phyloP scores from a whole-genome alignment of 768 basidiomycete species.

The Suillus paluster region DNA sequence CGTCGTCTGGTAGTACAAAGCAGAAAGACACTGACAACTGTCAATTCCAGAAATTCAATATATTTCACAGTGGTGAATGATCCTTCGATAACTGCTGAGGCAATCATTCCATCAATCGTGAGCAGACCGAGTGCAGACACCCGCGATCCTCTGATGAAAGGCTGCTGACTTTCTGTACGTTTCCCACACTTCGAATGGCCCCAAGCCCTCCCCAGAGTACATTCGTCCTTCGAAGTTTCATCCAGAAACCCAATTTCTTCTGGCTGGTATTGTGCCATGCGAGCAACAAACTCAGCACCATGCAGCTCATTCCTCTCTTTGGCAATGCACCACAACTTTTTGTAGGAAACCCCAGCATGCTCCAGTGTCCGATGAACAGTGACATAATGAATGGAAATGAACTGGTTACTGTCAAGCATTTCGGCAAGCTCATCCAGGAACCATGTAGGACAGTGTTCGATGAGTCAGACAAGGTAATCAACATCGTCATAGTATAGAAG shows the following conservation, averaged over 20 bases:
- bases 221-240: slow-evolving; percentile 40
- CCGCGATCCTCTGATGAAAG: too few relatives aligned
- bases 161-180: slow-evolving; percentile 15
- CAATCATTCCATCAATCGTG: slow-evolving; percentile 37
- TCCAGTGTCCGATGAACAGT: slow-evolving; percentile 36
- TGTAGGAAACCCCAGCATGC: slow-evolving; percentile 27
- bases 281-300: slow-evolving; percentile 27
- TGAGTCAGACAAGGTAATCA: slow-evolving; percentile 27
- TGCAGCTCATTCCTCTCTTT: slow-evolving; percentile 31
- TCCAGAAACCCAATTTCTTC: slow-evolving; percentile 42
- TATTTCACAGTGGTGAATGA: slow-evolving; percentile 31
- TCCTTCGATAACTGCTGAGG: slow-evolving; percentile 33
- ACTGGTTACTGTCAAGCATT: slow-evolving; percentile 26
- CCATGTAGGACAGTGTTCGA: slow-evolving; percentile 31
- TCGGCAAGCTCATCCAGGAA: slow-evolving; percentile 39
- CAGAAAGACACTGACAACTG: slow-evolving; percentile 26
- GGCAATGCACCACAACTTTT: slow-evolving; percentile 39
- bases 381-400: slow-evolving; percentile 38
- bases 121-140: slow-evolving; percentile 32
- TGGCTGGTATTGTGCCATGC: slow-evolving; percentile 33
- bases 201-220: slow-evolving; percentile 19
- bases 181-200: slow-evolving; percentile 29
- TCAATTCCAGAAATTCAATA: slow-evolving; percentile 30
- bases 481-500: slow-evolving; percentile 19
- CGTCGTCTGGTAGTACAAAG: too few relatives aligned